phyloP scores from a whole-genome alignment of 2,329 filamentous ascomycete species.

The Dactylellina sp. region DNA sequence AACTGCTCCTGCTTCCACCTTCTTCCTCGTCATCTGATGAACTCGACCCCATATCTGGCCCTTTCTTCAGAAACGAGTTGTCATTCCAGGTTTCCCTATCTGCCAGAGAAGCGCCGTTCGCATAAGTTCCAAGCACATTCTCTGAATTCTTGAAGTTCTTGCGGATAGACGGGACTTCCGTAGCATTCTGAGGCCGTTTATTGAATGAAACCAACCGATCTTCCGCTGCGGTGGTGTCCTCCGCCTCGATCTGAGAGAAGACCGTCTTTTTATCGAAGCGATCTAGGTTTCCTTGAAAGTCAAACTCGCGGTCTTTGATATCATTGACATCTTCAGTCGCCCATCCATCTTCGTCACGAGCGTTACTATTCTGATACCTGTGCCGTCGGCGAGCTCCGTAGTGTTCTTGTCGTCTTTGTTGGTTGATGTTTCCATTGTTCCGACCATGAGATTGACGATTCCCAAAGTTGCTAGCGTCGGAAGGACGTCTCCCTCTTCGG shows the following conservation, averaged over 20 bases:
- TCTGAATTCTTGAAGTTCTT: slow-evolving; percentile 94
- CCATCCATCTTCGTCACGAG: slow-evolving; percentile 80
- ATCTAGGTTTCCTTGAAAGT: slow-evolving; percentile 87
- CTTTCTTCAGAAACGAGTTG: slow-evolving; percentile 57
- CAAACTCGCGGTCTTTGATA: slow-evolving; percentile 91
- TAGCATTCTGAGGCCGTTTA: slow-evolving; percentile 69
- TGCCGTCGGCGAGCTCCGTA: slow-evolving; percentile 66
- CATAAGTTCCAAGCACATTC: slow-evolving; percentile 79
- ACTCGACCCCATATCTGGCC: slow-evolving; percentile 35
- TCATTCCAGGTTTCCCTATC: slow-evolving; percentile 73
- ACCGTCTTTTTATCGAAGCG: slow-evolving; percentile 95
- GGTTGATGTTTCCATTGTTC: slow-evolving; percentile 63
- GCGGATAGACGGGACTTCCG: slow-evolving; percentile 65
- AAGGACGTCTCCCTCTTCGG: slow-evolving; percentile 25
- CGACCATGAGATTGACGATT: slow-evolving; percentile 38
- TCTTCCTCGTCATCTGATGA: slow-evolving; percentile 74
- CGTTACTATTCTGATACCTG: slow-evolving; percentile 64
- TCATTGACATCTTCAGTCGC: slow-evolving; percentile 96
- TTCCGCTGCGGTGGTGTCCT: slow-evolving; percentile 88
- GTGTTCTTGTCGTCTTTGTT: slow-evolving; percentile 65
- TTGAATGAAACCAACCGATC: slow-evolving; percentile 93
- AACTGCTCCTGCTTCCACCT: slow-evolving; percentile 66
- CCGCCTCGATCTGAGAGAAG: slow-evolving; percentile 86
- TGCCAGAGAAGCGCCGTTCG: slow-evolving; percentile 62
- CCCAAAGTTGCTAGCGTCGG: slow-evolving; percentile 40